These are phyloP conservation scores for sorghum (Sorghum bicolor) DNA, from an alignment of 176 grass and related monocot species.

Conservation along the genomic window DNA sequence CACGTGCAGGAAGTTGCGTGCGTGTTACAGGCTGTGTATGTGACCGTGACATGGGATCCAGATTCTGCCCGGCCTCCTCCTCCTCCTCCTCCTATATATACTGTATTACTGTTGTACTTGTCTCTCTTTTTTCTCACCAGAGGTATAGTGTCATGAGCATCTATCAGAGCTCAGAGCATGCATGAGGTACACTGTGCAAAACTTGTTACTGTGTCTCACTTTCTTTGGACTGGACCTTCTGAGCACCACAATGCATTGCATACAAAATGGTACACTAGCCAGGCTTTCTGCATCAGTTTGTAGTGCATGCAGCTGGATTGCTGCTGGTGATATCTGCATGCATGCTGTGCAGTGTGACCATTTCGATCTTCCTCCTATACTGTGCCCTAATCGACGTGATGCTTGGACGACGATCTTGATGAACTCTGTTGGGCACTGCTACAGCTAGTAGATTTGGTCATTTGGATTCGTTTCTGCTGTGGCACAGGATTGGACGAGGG, in stretches of 20 bases:
- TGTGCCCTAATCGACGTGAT: constrained; percentile 17
- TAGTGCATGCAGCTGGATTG: constrained; percentile 16
- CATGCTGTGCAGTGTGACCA: constrained; percentile 12
- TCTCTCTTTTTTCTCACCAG: neutral
- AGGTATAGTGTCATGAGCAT: constrained; percentile 42
- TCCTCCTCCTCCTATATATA: neutral
- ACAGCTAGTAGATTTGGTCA: too few species aligned
- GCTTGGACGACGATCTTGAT: neutral
- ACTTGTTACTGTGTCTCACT: constrained; percentile 5
- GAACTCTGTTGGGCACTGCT: neutral
- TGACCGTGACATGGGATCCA: constrained; percentile 42
- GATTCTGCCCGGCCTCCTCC: neutral
- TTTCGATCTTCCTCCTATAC: neutral
- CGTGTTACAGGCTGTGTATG: constrained; percentile 37
- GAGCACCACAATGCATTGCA: neutral
- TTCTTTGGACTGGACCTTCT: neutral
- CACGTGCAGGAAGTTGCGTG: constrained; percentile 31
- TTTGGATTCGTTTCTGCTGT: neutral
- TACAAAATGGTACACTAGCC: too few species aligned
- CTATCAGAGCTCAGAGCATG: too few species aligned
- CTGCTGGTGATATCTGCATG: neutral
- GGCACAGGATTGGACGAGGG: neutral
- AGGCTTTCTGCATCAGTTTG: neutral
- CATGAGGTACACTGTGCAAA: constrained; percentile 21
- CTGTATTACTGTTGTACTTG: constrained; percentile 22